Evolutionary conservation across 495 filamentous ascomycete genomes (phyloP).

Genomic region (Bacidia rubella): DNA sequence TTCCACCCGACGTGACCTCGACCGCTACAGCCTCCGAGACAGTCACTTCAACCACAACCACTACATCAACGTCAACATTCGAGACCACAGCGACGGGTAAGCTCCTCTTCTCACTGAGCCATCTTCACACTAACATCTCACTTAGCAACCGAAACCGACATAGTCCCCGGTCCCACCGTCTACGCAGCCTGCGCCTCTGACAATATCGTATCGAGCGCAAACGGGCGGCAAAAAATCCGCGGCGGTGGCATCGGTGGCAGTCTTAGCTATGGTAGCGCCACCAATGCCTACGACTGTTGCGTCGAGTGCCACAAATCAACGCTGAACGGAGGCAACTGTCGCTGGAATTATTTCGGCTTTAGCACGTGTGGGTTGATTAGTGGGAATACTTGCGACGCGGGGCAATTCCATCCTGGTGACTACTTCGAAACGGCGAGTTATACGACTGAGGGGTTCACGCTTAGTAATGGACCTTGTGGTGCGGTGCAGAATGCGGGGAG

Average conservation of each 20-base stretch:
- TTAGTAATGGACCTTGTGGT: too few species aligned
- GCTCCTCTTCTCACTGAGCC: neutral
- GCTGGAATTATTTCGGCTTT: too few species aligned
- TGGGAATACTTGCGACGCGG: too few species aligned
- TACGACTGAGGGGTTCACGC: too few species aligned
- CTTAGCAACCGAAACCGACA: neutral
- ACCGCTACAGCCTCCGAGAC: constrained; percentile 1
- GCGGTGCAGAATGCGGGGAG: too few species aligned
- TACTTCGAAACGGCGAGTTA: too few species aligned
- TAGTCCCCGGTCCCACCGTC: constrained; percentile 4
- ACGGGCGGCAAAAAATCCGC: too few species aligned
- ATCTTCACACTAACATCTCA: neutral
- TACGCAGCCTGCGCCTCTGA: constrained; percentile 7
- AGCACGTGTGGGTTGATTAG: too few species aligned
- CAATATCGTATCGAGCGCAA: constrained; percentile 8
- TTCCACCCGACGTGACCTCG: constrained; percentile 7
- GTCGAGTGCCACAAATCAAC: neutral
- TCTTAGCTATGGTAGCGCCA: neutral
- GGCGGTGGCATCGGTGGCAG: neutral
- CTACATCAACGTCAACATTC: constrained; percentile 1
- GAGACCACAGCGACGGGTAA: neutral
- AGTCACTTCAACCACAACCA: constrained; percentile 1
- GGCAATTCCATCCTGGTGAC: too few species aligned
- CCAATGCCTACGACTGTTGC: constrained; percentile 1
- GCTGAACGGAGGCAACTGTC: too few species aligned